Evolutionary conservation across 495 filamentous ascomycete genomes (phyloP), one percentile per base, ranked within the genome.

Genomic region (Penicillium chermesinum): DNA sequence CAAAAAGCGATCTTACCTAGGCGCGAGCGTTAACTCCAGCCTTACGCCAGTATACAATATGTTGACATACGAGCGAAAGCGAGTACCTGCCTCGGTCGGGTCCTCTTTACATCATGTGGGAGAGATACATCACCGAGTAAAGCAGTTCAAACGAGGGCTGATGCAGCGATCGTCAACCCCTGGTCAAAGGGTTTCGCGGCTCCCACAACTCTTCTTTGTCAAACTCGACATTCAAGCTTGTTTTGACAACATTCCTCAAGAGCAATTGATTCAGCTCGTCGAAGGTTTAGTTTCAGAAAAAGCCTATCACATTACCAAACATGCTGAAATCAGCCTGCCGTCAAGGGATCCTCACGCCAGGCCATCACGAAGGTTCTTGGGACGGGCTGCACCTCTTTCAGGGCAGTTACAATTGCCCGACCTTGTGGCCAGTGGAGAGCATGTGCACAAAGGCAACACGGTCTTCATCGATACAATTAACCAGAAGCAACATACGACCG

Each of bases 241-340:
- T 44, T 98, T 96, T 62, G 93, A 98, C 61, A 95, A 88, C 0
- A 96, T 98, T 38, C 93, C 93, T 0, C 94, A 97, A 56, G 57
- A 74, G 32, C 75, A 75, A 3, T 69, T 96, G n/a, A 55, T 97
- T 41, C 52, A 62, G 17, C 63, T 96, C 13, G 75, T 94, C 38
- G 65, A 79, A 14, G 65, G 69, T 2, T 71, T 96, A 15, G 73
- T 86, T 14, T 75, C 78, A 6, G 76, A 86, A 47, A 66, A 79
- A 3, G 67, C 72, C 16, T 98, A 97, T 61, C 73, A 76, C n/a
- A 73, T 91, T 20, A 70, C 74, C 12, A 88, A 83, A 22, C 85
- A 96, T 55, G 77, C 80, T 7, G 86, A 95, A 59, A 76, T 95
- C 19, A 77, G 45, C 63, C 81, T 35, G 49, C 42, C 53, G 1